Conservation (phyloP, 2,329 filamentous ascomycete species). For the Colletotrichum paranaense region DNA sequence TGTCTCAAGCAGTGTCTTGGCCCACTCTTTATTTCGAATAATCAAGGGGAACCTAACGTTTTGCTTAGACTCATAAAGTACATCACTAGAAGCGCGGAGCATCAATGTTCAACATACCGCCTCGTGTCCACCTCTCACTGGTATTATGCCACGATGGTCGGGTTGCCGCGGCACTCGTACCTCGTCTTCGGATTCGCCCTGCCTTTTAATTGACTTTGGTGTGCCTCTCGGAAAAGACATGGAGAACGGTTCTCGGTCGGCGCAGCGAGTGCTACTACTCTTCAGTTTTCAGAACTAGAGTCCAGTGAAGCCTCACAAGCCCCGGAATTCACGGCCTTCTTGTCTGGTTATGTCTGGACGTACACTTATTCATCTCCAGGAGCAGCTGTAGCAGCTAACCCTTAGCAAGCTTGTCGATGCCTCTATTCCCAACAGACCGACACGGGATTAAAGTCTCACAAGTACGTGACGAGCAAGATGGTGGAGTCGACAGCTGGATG, state of each 20-base stretch:
- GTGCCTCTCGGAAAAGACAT: neutral
- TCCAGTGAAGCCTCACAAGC: neutral
- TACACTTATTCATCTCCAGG: neutral
- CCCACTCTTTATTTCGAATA: neutral
- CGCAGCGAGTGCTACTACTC: neutral
- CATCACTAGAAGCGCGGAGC: neutral
- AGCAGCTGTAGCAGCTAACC: neutral
- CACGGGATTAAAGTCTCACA: neutral
- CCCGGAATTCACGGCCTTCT: neutral
- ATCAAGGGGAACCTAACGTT: neutral
- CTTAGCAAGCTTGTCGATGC: neutral
- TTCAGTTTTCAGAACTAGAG: neutral
- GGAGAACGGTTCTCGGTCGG: neutral
- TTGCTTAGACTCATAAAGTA: neutral
- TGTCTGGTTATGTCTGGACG: neutral
- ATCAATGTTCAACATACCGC: neutral
- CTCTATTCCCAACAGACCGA: neutral
- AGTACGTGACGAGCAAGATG: neutral
- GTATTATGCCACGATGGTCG: neutral
- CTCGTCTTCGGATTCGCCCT: conserved; percentile 12
- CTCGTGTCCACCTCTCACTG: neutral
- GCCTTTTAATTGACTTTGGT: neutral
- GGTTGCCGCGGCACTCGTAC: neutral
- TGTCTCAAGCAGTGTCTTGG: neutral
- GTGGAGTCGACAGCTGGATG: neutral